Evolutionary conservation across 106 monocot genomes (phyloP).

Genomic region (Dioscorea dumetorum): DNA sequence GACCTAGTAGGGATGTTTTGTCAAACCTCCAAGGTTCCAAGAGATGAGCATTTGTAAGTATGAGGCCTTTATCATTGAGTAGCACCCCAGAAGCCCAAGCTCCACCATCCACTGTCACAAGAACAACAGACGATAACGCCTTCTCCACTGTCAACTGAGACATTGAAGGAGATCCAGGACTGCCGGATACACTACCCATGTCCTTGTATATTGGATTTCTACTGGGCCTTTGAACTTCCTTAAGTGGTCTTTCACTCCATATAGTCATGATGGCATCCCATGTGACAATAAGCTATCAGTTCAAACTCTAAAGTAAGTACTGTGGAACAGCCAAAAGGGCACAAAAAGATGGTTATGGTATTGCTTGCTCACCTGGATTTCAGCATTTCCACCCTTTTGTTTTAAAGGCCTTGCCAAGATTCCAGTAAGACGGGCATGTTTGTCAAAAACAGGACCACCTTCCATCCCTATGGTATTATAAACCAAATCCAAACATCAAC

Average conservation of each 20-base stretch:
- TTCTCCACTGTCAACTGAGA: conserved; percentile 38
- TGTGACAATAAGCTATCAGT: conserved; percentile 63
- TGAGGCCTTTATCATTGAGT: conserved; percentile 63
- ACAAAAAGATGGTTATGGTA: conserved; percentile 3
- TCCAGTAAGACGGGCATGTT: conserved; percentile 49
- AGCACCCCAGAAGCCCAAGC: conserved; percentile 93
- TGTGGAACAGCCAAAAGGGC: neutral
- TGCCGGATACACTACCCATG: conserved; percentile 5
- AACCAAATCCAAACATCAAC: neutral
- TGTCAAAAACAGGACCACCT: conserved; percentile 84
- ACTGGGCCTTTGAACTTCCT: conserved; percentile 9
- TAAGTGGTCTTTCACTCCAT: conserved; percentile 14
- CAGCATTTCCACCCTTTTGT: conserved; percentile 52
- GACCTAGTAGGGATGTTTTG: conserved; percentile 34
- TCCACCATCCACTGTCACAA: conserved; percentile 67
- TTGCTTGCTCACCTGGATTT: conserved; percentile 62
- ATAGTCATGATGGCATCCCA: conserved; percentile 70
- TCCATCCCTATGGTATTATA: conserved; percentile 64
- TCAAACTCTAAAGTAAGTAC: neutral
- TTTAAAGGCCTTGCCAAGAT: conserved; percentile 59
- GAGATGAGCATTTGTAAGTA: conserved; percentile 92
- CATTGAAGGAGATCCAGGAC: conserved; percentile 3
- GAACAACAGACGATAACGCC: conserved; percentile 56
- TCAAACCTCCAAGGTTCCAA: conserved; percentile 92
- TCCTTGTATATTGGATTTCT: conserved; percentile 4